These are phyloP conservation scores for Trichophyton rubrum DNA, from an alignment of 2,329 filamentous ascomycete species.

Conservation along the genomic window DNA sequence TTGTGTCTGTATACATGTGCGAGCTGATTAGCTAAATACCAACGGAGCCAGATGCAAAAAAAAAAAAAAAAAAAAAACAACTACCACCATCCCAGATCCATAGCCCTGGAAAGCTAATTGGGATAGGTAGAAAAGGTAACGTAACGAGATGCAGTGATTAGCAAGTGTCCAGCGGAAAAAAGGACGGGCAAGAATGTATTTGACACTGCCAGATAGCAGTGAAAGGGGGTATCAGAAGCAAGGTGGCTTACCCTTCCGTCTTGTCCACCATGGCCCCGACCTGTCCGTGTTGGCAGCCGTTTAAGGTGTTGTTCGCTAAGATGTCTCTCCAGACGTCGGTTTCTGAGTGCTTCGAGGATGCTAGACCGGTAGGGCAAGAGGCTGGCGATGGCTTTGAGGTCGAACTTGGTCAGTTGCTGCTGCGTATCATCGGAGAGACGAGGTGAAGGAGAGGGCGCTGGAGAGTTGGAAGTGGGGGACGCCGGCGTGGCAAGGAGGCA, in stretches of 20 bases:
- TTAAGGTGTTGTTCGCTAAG: background rate
- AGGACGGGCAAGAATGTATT: background rate
- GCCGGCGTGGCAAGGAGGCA: background rate
- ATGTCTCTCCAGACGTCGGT: background rate
- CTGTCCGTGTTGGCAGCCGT: background rate
- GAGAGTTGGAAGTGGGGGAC: background rate
- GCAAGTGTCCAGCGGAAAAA: too few relatives aligned
- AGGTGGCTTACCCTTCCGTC: conserved; percentile 19
- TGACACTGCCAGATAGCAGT: background rate
- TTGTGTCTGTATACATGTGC: conserved; percentile 31
- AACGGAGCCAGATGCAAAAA: background rate
- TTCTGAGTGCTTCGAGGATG: too few relatives aligned
- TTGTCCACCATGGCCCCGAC: conserved; percentile 22
- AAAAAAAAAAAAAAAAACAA: too few relatives aligned
- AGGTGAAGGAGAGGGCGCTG: background rate
- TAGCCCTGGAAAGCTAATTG: background rate
- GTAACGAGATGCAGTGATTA: background rate
- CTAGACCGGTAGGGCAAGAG: too few relatives aligned
- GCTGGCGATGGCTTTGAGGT: too few relatives aligned
- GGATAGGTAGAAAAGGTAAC: background rate
- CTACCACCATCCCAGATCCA: background rate
- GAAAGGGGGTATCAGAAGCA: conserved; percentile 2
- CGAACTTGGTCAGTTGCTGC: too few relatives aligned
- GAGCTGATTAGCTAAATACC: background rate
- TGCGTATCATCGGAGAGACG: too few relatives aligned